Conservation (phyloP, 805 yeast species). For the Suhomyces faveliae region DNA sequence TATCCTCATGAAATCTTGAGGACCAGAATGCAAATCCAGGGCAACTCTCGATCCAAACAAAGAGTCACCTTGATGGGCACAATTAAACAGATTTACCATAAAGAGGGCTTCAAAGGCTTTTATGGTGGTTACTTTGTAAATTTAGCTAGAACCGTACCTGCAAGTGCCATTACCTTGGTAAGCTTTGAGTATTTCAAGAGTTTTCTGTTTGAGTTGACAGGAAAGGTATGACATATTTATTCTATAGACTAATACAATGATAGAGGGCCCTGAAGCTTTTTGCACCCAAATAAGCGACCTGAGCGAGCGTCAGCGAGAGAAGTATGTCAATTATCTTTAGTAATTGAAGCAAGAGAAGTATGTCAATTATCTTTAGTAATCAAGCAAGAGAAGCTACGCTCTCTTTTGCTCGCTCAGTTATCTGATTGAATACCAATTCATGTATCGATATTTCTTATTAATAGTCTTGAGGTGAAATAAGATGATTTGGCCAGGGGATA, state of each 20-base stretch:
- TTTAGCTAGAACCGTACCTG: constrained; percentile 87
- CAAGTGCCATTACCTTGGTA: constrained; percentile 91
- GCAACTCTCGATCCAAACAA: constrained; percentile 8
- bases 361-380: too few species aligned
- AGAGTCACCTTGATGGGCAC: constrained; percentile 24
- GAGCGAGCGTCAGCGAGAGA: too few species aligned
- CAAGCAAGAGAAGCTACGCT: too few species aligned
- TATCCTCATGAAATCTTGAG: constrained; percentile 95
- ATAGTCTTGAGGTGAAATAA: too few species aligned
- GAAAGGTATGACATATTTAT: constrained; percentile 13
- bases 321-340: too few species aligned
- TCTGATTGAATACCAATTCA: too few species aligned
- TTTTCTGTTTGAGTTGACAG: constrained; percentile 42
- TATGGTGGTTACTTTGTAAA: constrained; percentile 89
- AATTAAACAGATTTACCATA: constrained; percentile 44
- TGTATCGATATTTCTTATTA: too few species aligned
- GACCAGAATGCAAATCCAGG: constrained; percentile 79
- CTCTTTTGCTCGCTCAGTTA: too few species aligned
- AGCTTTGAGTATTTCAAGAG: constrained; percentile 81
- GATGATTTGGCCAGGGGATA: too few species aligned
- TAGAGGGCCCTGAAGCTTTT: too few species aligned
- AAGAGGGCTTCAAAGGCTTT: constrained; percentile 79
- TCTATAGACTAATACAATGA: not conserved
- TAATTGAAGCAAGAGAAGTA: too few species aligned
- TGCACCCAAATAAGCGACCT: too few species aligned